A percentile compares a stretch with the other conserved stretches of the same genome.
phyloP scores from a whole-genome alignment of 1,284 basidiomycete genomes.

The Ganoderma multipileum region DNA sequence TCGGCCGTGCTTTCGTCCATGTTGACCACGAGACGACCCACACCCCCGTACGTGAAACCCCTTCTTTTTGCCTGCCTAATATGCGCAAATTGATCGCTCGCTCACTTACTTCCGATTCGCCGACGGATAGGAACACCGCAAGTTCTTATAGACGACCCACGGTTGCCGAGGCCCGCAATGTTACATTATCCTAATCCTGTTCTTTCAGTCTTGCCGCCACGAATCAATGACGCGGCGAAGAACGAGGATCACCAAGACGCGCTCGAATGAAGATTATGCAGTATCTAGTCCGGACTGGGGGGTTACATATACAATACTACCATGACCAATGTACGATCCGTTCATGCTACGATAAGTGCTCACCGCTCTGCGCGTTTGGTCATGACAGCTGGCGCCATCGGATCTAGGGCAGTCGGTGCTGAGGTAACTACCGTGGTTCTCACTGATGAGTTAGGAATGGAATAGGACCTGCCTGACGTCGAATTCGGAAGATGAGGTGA shows the following conservation, averaged over 20 bases:
- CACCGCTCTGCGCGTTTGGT: not conserved
- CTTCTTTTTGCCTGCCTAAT: not conserved
- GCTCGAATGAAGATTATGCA: not conserved
- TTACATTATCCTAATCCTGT: not conserved
- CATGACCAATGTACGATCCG: not conserved
- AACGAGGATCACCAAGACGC: not conserved
- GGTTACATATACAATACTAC: not conserved
- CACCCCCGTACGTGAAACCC: slow-evolving; percentile 61
- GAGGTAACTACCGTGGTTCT: not conserved
- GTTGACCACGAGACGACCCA: slow-evolving; percentile 94
- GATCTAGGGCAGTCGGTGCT: not conserved
- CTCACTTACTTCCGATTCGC: slow-evolving; percentile 5
- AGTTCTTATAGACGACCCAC: slow-evolving; percentile 33
- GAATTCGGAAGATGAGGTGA: not conserved
- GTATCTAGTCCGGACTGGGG: not conserved
- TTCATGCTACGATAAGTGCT: not conserved
- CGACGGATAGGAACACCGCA: slow-evolving; percentile 42
- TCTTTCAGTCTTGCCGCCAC: not conserved
- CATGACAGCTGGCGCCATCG: not conserved
- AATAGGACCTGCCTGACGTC: not conserved
- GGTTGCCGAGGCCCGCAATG: not conserved
- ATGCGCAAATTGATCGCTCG: not conserved
- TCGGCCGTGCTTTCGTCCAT: slow-evolving; percentile 93
- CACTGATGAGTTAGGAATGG: not conserved
- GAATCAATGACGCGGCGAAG: not conserved